Conservation (phyloP, 257 asterid species). For the Ballota nigra region DNA sequence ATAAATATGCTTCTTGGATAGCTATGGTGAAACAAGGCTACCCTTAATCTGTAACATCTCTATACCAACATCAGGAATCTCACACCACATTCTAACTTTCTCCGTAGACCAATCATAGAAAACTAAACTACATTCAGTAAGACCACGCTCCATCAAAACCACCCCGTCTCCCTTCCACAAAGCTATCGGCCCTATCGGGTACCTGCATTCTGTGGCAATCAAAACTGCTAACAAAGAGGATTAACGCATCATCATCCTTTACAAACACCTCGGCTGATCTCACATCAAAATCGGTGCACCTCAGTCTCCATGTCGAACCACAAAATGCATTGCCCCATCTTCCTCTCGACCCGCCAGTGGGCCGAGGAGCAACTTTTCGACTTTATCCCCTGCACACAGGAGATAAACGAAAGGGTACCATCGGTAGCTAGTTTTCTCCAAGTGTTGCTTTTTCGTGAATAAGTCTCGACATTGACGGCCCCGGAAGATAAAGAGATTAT, state of each 20-base stretch:
- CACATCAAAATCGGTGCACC: background rate
- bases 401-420: background rate
- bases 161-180: background rate
- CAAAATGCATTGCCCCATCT: background rate
- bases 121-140: background rate
- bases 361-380: background rate
- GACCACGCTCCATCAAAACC: background rate
- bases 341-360: background rate
- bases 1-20: too few relatives aligned
- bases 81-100: background rate
- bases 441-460: background rate
- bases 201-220: background rate
- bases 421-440: background rate
- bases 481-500: background rate
- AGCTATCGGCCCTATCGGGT: background rate
- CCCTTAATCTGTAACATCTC: background rate
- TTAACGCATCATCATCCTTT: background rate
- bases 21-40: background rate
- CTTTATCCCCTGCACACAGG: background rate
- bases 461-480: background rate
- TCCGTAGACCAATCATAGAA: background rate
- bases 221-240: background rate
- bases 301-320: background rate
- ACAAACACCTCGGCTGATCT: background rate
- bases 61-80: background rate